Evolutionary conservation across 108 stramenopile genomes (phyloP), one percentile per base, ranked within the genome.

Genomic region (Nitzschia palea): DNA sequence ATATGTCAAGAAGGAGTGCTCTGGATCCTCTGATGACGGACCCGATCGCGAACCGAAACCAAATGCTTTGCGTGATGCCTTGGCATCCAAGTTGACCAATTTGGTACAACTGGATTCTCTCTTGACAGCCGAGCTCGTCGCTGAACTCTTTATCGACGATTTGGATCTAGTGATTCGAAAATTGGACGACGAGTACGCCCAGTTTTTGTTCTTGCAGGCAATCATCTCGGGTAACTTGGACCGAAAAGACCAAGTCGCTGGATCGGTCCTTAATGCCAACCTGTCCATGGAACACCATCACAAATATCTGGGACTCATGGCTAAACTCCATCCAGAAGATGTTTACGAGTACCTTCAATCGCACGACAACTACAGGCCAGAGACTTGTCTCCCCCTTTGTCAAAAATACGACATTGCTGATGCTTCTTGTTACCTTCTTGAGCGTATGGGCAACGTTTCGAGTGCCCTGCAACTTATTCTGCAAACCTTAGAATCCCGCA

Each of bases 351-450:
- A 91, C 34, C 79, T 92, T 28, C 76, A 85, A 27, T 76, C 79
- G 27, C 82, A 86, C 50, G 81, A 83, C 73, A 88, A 81, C 72
- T 95, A 93, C 72, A 73, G 88, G 26, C 65, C 86, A 17, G 86
- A 89, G 53, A 93, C 89, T 36, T 88, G 86, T 20, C 77, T 97
- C 18, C 79, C 88, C 55, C 75, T 94, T 9, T 94, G 94, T 62
- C 88, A 91, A 60, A 76, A 85, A 44, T 76, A 82, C 18, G 79
- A 87, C 36, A 90, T 97, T 42, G 85, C 87, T 40, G 94, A 97
- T 75, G 96, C 95, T 17, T 88, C 89, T 25, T 92, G 93, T 18
- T 96, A 93, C 65, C 77, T 97, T 20, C 71, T 96, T 2, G 96
- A 97, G 68, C 68, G 87, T 29, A 89, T 83, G 77, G 96, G 95